Base-by-base conservation (phyloP, 2,329 filamentous ascomycete genomes). In the Verticillium zaregamsianum region DNA sequence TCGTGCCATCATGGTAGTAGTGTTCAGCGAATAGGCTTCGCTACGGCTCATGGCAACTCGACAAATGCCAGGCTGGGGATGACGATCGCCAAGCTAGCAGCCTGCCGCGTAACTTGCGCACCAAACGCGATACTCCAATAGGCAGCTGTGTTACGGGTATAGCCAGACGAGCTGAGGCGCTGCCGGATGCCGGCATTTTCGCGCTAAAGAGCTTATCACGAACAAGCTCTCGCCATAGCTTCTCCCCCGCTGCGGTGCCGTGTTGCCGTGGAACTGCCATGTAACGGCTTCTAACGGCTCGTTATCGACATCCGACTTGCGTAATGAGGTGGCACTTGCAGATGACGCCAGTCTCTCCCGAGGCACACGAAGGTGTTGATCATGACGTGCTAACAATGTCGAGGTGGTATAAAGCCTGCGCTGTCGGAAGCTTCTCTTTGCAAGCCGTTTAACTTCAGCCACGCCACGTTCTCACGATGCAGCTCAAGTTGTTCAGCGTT, bases 391-490 rank as follows among this genome's bases (percentile, higher is more conserved):
- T 52, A 9, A 23, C 15, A 15, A 5, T 6, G 37, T 20, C 45
- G 11, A 25, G n/a, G 8, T 14, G 45, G 45, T 52, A 52, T 52
- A 52, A 23, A 52, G 9, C 11, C 37, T 40, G 37, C 37, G 14
- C 37, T 17, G 37, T n/a, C 37, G 6, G 17, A 40, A 40, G 37
- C 39, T 45, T 20, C 39, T 45, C n/a, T 17, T 9, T 20, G n/a
- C 20, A 25, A 23, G 45, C 11, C 3, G 20, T 52, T 52, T 25
- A 20, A 52, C 45, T 25, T 17, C 37, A 52, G 20, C 20, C 45
- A 23, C n/a, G 55, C n/a, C 15, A 37, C n/a, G n/a, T 23, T 35
- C 15, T 33, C 37, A 58, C 15, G 37, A 58, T 58, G 68, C 62
- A 62, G 32, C 14, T 55, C 56, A 58, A 35, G 20, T 12, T 61